Conservation (phyloP, 139 green algal species). For the Tetraselmis striata region DNA sequence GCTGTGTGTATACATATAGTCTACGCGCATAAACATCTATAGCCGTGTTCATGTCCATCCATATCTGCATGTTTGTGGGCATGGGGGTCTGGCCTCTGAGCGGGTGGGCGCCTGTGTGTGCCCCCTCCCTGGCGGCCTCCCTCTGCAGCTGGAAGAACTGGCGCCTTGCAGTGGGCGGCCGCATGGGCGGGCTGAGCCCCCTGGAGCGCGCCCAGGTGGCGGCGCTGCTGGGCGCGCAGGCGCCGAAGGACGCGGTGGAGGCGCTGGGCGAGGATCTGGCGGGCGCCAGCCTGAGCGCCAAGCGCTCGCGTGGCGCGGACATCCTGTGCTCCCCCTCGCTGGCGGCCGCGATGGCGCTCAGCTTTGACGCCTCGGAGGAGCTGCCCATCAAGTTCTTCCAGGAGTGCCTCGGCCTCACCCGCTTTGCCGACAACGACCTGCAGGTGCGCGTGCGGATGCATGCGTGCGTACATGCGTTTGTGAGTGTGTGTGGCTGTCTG, state of each 20-base stretch:
- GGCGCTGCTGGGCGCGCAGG: background rate
- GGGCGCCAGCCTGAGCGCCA: background rate
- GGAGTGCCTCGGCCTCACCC: background rate
- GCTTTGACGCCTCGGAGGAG: background rate
- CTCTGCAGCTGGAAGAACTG: background rate
- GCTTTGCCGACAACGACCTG: background rate
- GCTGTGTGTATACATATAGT: no score
- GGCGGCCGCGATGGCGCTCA: background rate
- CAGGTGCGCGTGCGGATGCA: background rate
- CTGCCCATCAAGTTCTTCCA: background rate
- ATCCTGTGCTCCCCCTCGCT: background rate
- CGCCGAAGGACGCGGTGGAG: background rate
- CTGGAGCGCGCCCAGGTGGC: background rate
- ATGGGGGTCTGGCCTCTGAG: no score
- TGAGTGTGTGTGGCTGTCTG: no score
- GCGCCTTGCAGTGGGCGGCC: background rate
- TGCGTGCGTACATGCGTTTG: no score
- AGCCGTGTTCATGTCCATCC: no score
- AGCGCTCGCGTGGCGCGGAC: background rate
- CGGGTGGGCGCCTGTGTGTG: no score
- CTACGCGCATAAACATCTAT: no score
- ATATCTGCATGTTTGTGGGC: no score
- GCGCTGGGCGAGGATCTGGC: background rate
- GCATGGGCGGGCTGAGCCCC: background rate
- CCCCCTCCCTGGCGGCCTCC: no score